These are phyloP conservation scores for Tulasnella sp. DNA, from an alignment of 768 basidiomycete species.

Conservation along the genomic window DNA sequence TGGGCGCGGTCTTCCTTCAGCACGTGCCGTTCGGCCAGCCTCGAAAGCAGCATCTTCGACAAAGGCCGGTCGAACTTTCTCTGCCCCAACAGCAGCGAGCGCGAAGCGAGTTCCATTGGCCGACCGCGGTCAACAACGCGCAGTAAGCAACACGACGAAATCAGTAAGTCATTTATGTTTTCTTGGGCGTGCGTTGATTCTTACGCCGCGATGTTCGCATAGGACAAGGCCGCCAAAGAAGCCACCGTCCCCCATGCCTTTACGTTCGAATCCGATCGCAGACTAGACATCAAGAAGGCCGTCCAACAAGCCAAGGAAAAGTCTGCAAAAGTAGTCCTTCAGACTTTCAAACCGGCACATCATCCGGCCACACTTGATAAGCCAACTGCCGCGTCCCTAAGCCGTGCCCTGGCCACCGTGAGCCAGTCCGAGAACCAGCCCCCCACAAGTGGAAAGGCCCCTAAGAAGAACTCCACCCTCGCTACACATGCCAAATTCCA, in stretches of 20 bases:
- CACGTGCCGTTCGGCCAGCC: not conserved
- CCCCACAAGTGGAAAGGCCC: not conserved
- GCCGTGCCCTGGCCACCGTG: constrained; percentile 26
- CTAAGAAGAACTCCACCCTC: constrained; percentile 24
- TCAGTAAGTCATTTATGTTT: not conserved
- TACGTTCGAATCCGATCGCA: constrained; percentile 24
- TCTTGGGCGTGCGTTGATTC: not conserved
- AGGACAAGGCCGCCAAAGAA: not conserved
- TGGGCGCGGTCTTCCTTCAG: not conserved
- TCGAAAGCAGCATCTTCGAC: not conserved
- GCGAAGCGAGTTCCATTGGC: constrained; percentile 6
- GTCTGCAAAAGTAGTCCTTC: not conserved
- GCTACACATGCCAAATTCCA: not conserved
- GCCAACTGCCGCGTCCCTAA: constrained; percentile 24
- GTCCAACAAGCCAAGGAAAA: not conserved
- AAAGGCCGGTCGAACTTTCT: not conserved
- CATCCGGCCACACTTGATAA: constrained; percentile 18
- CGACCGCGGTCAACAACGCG: constrained; percentile 4
- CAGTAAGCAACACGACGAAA: not conserved
- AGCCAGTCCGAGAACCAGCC: not conserved
- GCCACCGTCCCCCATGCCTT: constrained; percentile 25
- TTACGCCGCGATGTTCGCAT: not conserved
- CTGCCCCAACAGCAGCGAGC: not conserved
- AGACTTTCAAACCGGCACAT: constrained; percentile 21
- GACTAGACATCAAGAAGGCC: constrained; percentile 30